Percentiles rank a stretch among this genome's conserved stretches.
Conservation (phyloP, 225 moss, liverwort and hornwort genomes). For the Sphagnum contortum region DNA sequence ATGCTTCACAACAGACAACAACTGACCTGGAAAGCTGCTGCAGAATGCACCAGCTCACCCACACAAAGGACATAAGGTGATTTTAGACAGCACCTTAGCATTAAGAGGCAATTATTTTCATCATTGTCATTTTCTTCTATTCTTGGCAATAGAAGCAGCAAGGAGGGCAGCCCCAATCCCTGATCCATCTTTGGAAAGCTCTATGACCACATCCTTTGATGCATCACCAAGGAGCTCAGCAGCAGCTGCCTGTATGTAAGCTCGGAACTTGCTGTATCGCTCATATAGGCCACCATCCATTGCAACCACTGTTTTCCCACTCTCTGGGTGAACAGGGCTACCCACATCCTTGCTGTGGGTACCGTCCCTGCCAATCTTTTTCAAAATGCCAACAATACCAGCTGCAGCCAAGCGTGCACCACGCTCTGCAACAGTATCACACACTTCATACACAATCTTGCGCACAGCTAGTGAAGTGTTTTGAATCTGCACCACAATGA, state of each 20-base stretch:
- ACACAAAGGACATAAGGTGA: neutral
- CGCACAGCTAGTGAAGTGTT: conserved; percentile 55
- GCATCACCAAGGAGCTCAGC: conserved; percentile 64
- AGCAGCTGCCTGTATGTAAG: conserved; percentile 63
- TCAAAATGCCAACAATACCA: conserved; percentile 82
- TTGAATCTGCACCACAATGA: conserved; percentile 46
- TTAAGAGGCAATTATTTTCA: neutral
- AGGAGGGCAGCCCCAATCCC: conserved; percentile 85
- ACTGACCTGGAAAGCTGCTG: neutral
- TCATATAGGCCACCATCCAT: conserved; percentile 91
- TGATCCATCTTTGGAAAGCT: conserved; percentile 83
- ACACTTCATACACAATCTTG: conserved; percentile 68
- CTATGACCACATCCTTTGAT: conserved; percentile 57
- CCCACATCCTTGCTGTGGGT: neutral
- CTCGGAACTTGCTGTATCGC: conserved; percentile 67
- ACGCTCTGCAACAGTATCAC: conserved; percentile 78
- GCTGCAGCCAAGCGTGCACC: conserved; percentile 78
- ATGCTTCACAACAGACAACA: neutral
- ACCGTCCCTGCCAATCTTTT: conserved; percentile 53
- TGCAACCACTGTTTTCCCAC: conserved; percentile 32
- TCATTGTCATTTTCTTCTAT: conserved; percentile 18
- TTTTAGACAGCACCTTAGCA: neutral
- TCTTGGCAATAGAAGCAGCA: conserved; percentile 63
- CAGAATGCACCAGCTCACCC: neutral
- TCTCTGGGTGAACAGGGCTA: no score